Base-by-base conservation (phyloP, 1,284 basidiomycete genomes). In the Pseudozyma hubeiensis region DNA sequence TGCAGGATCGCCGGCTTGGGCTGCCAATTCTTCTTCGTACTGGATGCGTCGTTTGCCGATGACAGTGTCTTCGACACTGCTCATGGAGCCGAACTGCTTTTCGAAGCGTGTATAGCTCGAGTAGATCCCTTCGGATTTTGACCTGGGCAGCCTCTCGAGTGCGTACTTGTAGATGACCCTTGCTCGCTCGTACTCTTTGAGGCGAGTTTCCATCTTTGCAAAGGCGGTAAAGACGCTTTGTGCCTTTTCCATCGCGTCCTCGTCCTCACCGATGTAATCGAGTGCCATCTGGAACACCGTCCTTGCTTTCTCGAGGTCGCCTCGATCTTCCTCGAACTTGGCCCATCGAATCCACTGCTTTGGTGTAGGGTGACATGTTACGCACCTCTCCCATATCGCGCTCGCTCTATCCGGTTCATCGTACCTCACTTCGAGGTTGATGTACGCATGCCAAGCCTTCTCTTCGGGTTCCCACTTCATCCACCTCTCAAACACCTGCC, bases 401-500 rank as follows among this genome's bases (percentile, higher is more conserved):
- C 93, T 96, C 2, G 94, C 96, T 11, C 94, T 88, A 78, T 98
- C 96, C 40, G 90, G 86, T 86, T 99, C 97, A 72, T 91, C 88
- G 85, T 99, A 99, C 49, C 96, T 89, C 81, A 92, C 90, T 86
- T 99, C 97, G 84, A 99, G 76, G 87, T 87, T 97, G 96, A 99
- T 93, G 85, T 97, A 99, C 11, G 93, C 93, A 82, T 94, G 92
- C 97, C 96, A 99, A 7, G 96, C 94, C 87, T 97, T 98, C 89
- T 99, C 97, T 81, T 98, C 94, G 0, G 97, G 97, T 84, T 99
- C 94, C 97, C 97, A 99, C 73, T 92, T 89, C 94, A 99, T 97
- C 96, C 96, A 99, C 49, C 96, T 89, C 85, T 99, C 97, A 80
- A 99, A 99, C 61, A 99, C 93, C 84, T 98, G 95, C 10, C 96